Evolutionary conservation across 805 yeast genomes (phyloP).

Genomic region (Myxozyma sirexii): DNA sequence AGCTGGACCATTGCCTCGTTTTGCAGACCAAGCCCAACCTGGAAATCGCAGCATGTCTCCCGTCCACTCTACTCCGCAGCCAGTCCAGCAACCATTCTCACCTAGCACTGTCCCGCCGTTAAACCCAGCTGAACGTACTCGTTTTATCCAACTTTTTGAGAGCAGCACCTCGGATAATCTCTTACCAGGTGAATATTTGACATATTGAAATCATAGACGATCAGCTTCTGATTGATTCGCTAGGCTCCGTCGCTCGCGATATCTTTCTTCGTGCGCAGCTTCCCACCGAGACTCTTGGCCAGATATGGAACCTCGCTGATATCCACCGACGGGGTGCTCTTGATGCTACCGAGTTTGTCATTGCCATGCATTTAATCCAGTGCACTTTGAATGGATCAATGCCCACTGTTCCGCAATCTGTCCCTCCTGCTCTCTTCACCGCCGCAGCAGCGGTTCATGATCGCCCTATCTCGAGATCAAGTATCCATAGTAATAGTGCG

Average conservation of each 20-base stretch:
- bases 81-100: neutral
- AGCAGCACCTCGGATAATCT: conserved; percentile 15
- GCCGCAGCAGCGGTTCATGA: conserved; percentile 42
- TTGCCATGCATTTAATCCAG: conserved; percentile 95
- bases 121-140: conserved; percentile 43
- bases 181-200: conserved; percentile 14
- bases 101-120: conserved; percentile 41
- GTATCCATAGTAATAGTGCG: conserved; percentile 6
- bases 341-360: conserved; percentile 71
- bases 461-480: conserved; percentile 22
- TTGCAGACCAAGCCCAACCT: conserved; percentile 43
- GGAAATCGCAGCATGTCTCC: conserved; percentile 8
- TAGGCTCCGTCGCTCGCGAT: conserved; percentile 54
- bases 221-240: conserved; percentile 48
- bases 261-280: conserved; percentile 88
- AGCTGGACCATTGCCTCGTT: conserved; percentile 68
- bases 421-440: conserved; percentile 47
- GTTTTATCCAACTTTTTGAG: conserved; percentile 40
- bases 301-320: conserved; percentile 88
- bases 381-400: conserved; percentile 68
- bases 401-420: conserved; percentile 55
- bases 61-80: neutral
- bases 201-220: conserved; percentile 40
- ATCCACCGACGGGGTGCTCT: conserved; percentile 72
- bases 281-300: conserved; percentile 75